A percentile compares a stretch with the other conserved stretches of the same genome.
Evolutionary conservation across 179 eudicot species (phyloP).

Genomic region (Silene coronaria): DNA sequence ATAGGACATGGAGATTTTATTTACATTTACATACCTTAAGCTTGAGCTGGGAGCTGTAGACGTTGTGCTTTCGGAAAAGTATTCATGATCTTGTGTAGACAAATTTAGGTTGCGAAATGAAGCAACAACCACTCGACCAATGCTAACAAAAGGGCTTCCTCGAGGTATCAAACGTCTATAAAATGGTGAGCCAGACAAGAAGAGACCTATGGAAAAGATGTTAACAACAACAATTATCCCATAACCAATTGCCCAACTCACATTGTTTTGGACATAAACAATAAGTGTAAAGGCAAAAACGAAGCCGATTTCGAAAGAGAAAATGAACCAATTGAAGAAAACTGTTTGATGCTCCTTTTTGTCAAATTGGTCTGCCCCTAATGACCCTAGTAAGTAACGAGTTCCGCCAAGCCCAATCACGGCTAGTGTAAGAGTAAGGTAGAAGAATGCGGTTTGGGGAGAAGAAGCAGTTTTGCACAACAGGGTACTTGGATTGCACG

Average conservation of each 20-base stretch:
- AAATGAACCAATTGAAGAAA: constrained; percentile 36
- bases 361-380: constrained; percentile 34
- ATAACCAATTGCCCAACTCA: constrained; percentile 45
- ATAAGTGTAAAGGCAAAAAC: constrained; percentile 26
- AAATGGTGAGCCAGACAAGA: constrained; percentile 30
- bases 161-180: constrained; percentile 29
- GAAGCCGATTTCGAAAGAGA: constrained; percentile 21
- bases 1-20: too few relatives aligned
- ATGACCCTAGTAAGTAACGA: constrained; percentile 24
- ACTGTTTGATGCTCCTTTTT: constrained; percentile 13
- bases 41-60: constrained; percentile 18
- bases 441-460: constrained; percentile 24
- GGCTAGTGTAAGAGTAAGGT: constrained; percentile 22
- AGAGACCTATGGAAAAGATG: constrained; percentile 27
- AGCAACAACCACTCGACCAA: constrained; percentile 30
- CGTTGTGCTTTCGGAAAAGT: constrained; percentile 8
- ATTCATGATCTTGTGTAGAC: constrained; percentile 6
- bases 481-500: constrained; percentile 19
- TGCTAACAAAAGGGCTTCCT: constrained; percentile 34
- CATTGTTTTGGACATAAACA: constrained; percentile 38
- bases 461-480: constrained; percentile 21
- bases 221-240: constrained; percentile 25
- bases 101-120: constrained; percentile 18
- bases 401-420: constrained; percentile 32
- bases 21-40: constrained; percentile 19